A percentile compares a stretch with the other conserved stretches of the same genome.
phyloP scores from a whole-genome alignment of 208 protist species.

The Leishmania guyanensis region DNA sequence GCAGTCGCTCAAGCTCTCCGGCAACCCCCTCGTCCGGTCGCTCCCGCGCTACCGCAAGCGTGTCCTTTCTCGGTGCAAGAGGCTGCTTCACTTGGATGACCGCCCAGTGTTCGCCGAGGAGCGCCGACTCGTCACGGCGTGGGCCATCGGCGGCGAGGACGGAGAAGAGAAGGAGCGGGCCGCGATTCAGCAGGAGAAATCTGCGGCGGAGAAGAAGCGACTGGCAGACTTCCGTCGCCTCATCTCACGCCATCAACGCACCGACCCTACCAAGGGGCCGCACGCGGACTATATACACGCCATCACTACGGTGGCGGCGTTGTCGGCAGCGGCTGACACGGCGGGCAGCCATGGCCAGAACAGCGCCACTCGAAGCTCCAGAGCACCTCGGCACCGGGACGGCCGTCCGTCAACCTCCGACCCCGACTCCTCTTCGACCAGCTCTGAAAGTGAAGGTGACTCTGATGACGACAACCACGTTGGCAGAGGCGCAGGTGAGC shows the following conservation, averaged over 20 bases:
- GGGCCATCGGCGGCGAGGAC: constrained; percentile 76
- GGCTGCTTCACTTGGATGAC: constrained; percentile 92
- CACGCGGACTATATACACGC: constrained; percentile 32
- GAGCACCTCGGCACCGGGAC: not conserved
- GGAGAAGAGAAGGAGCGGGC: constrained; percentile 66
- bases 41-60: constrained; percentile 89
- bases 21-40: constrained; percentile 87
- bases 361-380: not conserved
- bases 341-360: not conserved
- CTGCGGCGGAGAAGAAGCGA: constrained; percentile 59
- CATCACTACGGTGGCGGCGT: constrained; percentile 25
- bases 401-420: constrained; percentile 17
- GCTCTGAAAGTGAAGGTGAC: constrained; percentile 27
- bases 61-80: constrained; percentile 61
- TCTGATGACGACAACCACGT: not conserved
- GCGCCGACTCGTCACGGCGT: constrained; percentile 85
- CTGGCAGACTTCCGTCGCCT: constrained; percentile 81
- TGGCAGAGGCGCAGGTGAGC: not conserved
- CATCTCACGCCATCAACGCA: constrained; percentile 30
- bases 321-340: constrained; percentile 23
- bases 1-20: constrained; percentile 83
- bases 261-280: not conserved
- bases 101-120: constrained; percentile 90
- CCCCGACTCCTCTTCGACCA: constrained; percentile 33
- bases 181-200: constrained; percentile 43